Evolutionary conservation across 306 rosid genomes (phyloP), one percentile per base, ranked within the genome.

Genomic region (Citrullus amarus): DNA sequence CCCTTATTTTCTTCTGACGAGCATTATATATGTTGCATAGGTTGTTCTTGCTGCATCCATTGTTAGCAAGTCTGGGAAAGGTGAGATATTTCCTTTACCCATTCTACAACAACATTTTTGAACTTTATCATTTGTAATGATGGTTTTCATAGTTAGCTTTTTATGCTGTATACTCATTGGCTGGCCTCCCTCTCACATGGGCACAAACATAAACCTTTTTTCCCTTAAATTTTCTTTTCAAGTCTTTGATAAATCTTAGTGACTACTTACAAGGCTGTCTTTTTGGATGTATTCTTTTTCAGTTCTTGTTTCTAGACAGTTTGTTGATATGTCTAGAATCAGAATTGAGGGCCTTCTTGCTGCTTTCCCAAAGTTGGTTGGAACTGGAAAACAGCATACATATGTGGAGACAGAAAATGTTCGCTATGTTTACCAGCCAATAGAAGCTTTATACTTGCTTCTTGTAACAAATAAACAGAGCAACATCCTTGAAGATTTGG

Each of bases 341-440:
- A 91, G 99, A 88, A 92, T 95, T 63, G 99, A 95, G 83, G 98
- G 99, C 57, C 99, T 95, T 81, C 93, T 95, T 80, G 97, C 97
- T 1, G 97, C 99, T 53, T 95, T 92, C 83, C 99, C 99, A 41
- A 95, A 95, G 90, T 83, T 95, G 89, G 87, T 95, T 12, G 98
- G 99, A 83, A 88, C 93, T 15, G 99, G 99, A 67, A 92, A 95
- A 80, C 99, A 95, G 43, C 99, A 95, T 80, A 92, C 99, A 20
- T 92, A 91, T 79, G 88, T 95, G 46, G 99, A 95, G 89, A 92
- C 99, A 2, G 99, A 95, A 80, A 95, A 92, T 81, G 97, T 92
- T 69, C 99, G 98, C 77, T 95, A 95, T 80, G 97, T 95, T 84
- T 95, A 90, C 86, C 99, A 95, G 87, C 99, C 99, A 59, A 95